Evolutionary conservation across 495 filamentous ascomycete species (phyloP).

Genomic region (Penicillium cataractarum): DNA sequence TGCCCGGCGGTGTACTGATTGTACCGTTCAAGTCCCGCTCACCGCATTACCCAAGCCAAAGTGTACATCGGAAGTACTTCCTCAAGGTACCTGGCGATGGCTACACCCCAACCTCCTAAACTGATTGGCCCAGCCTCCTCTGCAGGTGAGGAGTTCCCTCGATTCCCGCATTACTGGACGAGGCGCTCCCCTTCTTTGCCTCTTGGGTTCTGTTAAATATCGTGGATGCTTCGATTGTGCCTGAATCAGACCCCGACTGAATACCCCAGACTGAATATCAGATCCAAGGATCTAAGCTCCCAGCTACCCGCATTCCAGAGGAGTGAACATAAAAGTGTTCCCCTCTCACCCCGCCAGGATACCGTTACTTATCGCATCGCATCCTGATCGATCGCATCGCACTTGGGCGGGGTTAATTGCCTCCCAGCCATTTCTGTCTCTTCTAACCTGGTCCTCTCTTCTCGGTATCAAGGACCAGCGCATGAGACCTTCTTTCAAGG

Average conservation of each 20-base stretch:
- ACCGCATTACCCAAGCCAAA: background rate
- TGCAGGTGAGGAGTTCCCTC: slow-evolving; percentile 30
- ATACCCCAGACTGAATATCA: background rate
- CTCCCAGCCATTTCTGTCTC: slow-evolving; percentile 10
- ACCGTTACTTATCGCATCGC: slow-evolving; percentile 24
- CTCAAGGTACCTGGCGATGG: slow-evolving; percentile 7
- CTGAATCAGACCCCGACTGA: slow-evolving; percentile 1
- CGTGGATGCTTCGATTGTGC: slow-evolving; percentile 16
- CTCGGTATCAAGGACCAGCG: slow-evolving; percentile 18
- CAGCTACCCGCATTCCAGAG: slow-evolving; percentile 21
- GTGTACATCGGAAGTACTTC: slow-evolving; percentile 7
- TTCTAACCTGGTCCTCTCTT: slow-evolving; percentile 2
- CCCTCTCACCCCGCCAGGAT: background rate
- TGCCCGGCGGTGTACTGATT: background rate
- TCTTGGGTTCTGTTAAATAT: slow-evolving; percentile 13
- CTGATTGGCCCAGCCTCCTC: slow-evolving; percentile 38
- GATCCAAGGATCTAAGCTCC: background rate
- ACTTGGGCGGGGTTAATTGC: slow-evolving; percentile 26
- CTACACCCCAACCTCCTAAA: slow-evolving; percentile 15
- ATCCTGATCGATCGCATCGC: slow-evolving; percentile 14
- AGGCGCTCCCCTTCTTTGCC: slow-evolving; percentile 17
- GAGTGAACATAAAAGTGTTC: background rate
- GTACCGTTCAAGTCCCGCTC: slow-evolving; percentile 5
- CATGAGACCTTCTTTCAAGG: slow-evolving; percentile 14
- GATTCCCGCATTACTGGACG: slow-evolving; percentile 24